These are phyloP conservation scores for Stereum hirsutum DNA, from an alignment of 1,284 basidiomycete species.

Conservation along the genomic window DNA sequence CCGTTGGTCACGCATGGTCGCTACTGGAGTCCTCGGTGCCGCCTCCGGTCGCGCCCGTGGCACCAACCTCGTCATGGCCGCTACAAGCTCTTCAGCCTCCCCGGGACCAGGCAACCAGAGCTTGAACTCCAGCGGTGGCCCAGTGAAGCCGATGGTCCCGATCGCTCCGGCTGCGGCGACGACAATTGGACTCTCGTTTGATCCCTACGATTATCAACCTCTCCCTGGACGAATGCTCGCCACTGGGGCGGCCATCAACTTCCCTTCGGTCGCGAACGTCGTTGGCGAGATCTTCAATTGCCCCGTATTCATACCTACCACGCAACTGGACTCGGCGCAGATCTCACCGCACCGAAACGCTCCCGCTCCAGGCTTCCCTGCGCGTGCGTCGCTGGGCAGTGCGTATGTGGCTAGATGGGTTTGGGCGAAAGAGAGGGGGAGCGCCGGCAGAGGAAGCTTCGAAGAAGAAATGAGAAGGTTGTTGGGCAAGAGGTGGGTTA, in stretches of 20 bases:
- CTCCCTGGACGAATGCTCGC: conserved; percentile 57
- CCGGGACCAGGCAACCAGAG: conserved; percentile 19
- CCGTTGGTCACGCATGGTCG: conserved; percentile 64
- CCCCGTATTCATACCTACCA: conserved; percentile 58
- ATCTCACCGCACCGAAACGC: conserved; percentile 64
- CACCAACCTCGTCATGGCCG: conserved; percentile 14
- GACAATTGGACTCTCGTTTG: conserved; percentile 58
- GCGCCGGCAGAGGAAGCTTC: conserved; percentile 45
- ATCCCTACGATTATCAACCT: conserved; percentile 59
- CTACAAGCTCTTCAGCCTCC: conserved; percentile 19
- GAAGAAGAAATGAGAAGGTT: conserved; percentile 70
- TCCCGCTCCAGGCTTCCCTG: conserved; percentile 55
- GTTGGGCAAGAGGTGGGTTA: conserved; percentile 62
- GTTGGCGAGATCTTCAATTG: conserved; percentile 75
- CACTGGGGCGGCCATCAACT: conserved; percentile 72
- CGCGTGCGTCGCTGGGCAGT: conserved; percentile 57
- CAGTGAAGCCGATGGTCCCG: conserved; percentile 15
- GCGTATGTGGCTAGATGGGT: conserved; percentile 76
- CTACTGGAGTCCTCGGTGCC: conserved; percentile 44
- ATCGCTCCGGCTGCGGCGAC: conserved; percentile 19
- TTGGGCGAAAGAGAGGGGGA: conserved; percentile 56
- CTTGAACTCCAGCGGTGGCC: background rate
- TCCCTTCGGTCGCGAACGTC: conserved; percentile 71
- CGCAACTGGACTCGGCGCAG: conserved; percentile 68
- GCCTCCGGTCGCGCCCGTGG: conserved; percentile 27